phyloP scores from a whole-genome alignment of 2,329 filamentous ascomycete genomes.

The Sporothrix dimorphospora region DNA sequence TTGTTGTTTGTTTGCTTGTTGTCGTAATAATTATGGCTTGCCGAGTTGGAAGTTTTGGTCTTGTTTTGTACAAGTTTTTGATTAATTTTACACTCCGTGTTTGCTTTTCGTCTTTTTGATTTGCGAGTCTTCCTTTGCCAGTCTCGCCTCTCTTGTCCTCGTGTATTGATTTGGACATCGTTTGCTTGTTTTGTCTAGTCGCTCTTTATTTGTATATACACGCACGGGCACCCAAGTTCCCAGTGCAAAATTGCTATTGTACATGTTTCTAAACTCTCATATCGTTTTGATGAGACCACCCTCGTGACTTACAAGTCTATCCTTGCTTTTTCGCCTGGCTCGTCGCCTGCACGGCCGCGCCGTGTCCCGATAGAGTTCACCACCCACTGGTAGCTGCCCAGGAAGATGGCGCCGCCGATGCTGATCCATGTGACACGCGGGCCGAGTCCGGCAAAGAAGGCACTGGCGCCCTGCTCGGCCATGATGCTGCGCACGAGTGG shows the following conservation, averaged over 20 bases:
- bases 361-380: slow-evolving; percentile 66
- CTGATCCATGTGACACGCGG: slow-evolving; percentile 94
- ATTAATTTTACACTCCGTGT: neutral
- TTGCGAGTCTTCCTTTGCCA: neutral
- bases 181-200: slow-evolving; percentile 1
- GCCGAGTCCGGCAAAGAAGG: slow-evolving; percentile 76
- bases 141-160: neutral
- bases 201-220: slow-evolving; percentile 15
- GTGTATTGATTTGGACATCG: neutral
- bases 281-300: neutral
- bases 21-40: neutral
- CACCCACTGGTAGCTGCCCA: slow-evolving; percentile 90
- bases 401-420: slow-evolving; percentile 88
- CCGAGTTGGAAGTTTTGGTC: slow-evolving; percentile 4
- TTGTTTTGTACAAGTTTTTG: neutral
- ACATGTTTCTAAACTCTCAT: slow-evolving; percentile 14
- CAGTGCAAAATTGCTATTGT: slow-evolving; percentile 21
- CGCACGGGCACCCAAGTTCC: neutral
- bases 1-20: neutral
- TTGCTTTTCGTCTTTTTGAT: neutral
- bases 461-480: slow-evolving; percentile 63
- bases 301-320: neutral
- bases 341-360: slow-evolving; percentile 43
- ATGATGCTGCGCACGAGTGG: slow-evolving; percentile 67
- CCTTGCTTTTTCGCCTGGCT: slow-evolving; percentile 1